These are phyloP conservation scores for Viola pubescens DNA, from an alignment of 441 rosid species.

Conservation along the genomic window DNA sequence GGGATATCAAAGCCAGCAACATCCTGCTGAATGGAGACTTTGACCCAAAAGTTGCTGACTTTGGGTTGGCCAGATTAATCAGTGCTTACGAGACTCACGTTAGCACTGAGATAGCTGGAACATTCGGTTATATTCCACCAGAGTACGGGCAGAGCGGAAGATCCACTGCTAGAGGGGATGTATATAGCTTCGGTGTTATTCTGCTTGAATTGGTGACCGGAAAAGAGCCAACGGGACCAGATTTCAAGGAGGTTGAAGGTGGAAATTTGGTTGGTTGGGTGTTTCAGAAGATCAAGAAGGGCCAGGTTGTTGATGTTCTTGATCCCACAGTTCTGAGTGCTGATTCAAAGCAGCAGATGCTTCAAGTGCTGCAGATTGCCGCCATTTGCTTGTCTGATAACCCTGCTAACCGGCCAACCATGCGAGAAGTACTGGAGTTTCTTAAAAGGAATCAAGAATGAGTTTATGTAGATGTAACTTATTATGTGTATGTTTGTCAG, in stretches of 20 bases:
- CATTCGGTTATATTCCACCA: slow-evolving; percentile 88
- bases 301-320: slow-evolving; percentile 54
- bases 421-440: slow-evolving; percentile 55
- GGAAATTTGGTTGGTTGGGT: slow-evolving; percentile 94
- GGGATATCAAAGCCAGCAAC: slow-evolving; percentile 90
- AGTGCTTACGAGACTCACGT: slow-evolving; percentile 94
- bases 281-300: slow-evolving; percentile 56
- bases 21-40: slow-evolving; percentile 67
- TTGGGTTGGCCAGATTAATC: slow-evolving; percentile 80
- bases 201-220: slow-evolving; percentile 81
- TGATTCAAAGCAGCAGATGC: slow-evolving; percentile 48
- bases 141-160: slow-evolving; percentile 90
- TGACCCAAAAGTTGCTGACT: slow-evolving; percentile 89
- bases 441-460: slow-evolving; percentile 38
- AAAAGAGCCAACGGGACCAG: slow-evolving; percentile 87
- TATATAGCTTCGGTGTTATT: slow-evolving; percentile 92
- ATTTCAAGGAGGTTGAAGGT: slow-evolving; percentile 85
- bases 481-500: background rate
- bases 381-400: slow-evolving; percentile 55
- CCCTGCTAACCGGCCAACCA: slow-evolving; percentile 69
- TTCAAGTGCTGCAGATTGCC: slow-evolving; percentile 58
- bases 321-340: slow-evolving; percentile 42
- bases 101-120: slow-evolving; percentile 79
- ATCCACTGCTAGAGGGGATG: slow-evolving; percentile 83
- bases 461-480: background rate